These are phyloP conservation scores for Oxalis stricta DNA, from an alignment of 441 rosid genomes.

Conservation along the genomic window DNA sequence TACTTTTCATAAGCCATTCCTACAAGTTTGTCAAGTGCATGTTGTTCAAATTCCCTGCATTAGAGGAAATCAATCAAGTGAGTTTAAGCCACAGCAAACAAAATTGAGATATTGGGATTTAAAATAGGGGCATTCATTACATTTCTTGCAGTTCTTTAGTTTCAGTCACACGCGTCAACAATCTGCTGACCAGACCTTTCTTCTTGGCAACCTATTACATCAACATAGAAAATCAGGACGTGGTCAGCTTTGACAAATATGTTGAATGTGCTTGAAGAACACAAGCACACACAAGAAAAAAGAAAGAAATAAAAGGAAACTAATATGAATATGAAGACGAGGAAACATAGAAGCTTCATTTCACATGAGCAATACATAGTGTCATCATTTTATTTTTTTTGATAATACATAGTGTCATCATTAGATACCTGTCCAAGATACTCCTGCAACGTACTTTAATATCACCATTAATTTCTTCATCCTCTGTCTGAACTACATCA, in stretches of 20 bases:
- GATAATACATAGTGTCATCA: slow-evolving; percentile 2
- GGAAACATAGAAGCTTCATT: slow-evolving; percentile 4
- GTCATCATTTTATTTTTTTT: too few species aligned
- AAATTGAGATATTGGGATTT: slow-evolving; percentile 1
- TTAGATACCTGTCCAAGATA: slow-evolving; percentile 49
- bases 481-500: slow-evolving; percentile 35
- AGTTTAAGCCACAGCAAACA: neutral
- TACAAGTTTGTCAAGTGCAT: slow-evolving; percentile 69
- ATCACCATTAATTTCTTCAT: slow-evolving; percentile 42
- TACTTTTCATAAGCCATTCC: slow-evolving; percentile 73
- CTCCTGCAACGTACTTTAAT: slow-evolving; percentile 48
- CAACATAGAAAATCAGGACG: slow-evolving; percentile 8
- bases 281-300: neutral
- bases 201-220: slow-evolving; percentile 49
- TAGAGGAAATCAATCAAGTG: slow-evolving; percentile 10
- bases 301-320: slow-evolving; percentile 5
- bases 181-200: slow-evolving; percentile 38
- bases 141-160: slow-evolving; percentile 52
- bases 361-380: neutral
- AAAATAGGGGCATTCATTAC: slow-evolving; percentile 27
- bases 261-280: neutral
- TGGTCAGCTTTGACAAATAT: too few species aligned
- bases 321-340: neutral
- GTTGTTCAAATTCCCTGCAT: slow-evolving; percentile 67
- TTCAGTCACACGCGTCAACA: slow-evolving; percentile 45